Conservation (phyloP, 257 asterid species). For the Solanum neorickii region DNA sequence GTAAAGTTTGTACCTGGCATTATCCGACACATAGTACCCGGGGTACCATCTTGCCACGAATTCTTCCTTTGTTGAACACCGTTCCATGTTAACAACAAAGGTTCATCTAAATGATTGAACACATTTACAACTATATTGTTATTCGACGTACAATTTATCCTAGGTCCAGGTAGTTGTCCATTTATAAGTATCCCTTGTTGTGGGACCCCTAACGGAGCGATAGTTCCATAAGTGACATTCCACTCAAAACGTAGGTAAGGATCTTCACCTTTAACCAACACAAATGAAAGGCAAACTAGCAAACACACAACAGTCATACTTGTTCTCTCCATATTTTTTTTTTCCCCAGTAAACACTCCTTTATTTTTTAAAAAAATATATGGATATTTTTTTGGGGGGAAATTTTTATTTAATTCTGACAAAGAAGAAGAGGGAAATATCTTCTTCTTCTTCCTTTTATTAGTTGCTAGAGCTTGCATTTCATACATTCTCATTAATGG, state of each 20-base stretch:
- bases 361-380: not conserved
- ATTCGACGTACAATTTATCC: not conserved
- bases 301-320: not conserved
- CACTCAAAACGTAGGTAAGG: not conserved
- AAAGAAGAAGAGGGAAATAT: not conserved
- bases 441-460: not conserved
- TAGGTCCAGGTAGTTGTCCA: not conserved
- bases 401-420: not conserved
- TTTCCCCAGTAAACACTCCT: too few relatives aligned
- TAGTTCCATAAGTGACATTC: not conserved
- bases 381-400: too few relatives aligned
- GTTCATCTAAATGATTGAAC: not conserved
- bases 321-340: not conserved
- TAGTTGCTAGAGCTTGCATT: not conserved
- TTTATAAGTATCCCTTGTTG: constrained; percentile 1
- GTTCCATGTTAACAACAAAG: not conserved
- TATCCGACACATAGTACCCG: constrained; percentile 7
- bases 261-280: not conserved
- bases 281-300: not conserved
- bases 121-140: not conserved
- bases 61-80: constrained; percentile 7
- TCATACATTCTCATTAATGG: not conserved
- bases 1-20: constrained; percentile 6
- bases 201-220: constrained; percentile 4
- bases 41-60: constrained; percentile 9